A percentile compares a stretch with the other conserved stretches of the same genome.
Evolutionary conservation across 2,329 filamentous ascomycete genomes (phyloP).

Genomic region (Claviceps humidiphila): DNA sequence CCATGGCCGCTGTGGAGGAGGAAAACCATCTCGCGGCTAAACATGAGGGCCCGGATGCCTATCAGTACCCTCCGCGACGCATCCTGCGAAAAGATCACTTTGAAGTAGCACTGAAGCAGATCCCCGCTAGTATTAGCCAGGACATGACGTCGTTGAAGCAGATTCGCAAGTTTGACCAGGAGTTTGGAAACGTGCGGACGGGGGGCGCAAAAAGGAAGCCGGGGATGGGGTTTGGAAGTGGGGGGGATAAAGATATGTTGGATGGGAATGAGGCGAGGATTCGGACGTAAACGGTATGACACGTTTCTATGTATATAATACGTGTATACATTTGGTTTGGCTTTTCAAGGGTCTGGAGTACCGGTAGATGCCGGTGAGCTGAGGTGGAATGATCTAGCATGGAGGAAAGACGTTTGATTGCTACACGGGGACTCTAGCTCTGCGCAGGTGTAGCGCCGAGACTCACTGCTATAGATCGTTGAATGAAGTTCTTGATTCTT

Average conservation of each 20-base stretch:
- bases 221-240: conserved; percentile 46
- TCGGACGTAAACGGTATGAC: conserved; percentile 9
- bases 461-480: too few relatives aligned
- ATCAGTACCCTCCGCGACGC: conserved; percentile 48
- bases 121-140: conserved; percentile 82
- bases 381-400: too few relatives aligned
- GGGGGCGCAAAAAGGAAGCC: conserved; percentile 36
- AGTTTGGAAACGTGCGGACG: conserved; percentile 72
- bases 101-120: conserved; percentile 72
- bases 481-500: too few relatives aligned
- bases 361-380: too few relatives aligned
- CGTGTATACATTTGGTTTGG: background rate
- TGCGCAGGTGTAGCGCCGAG: too few relatives aligned
- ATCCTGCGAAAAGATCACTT: conserved; percentile 58
- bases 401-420: too few relatives aligned
- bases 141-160: conserved; percentile 79
- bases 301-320: background rate
- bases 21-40: conserved; percentile 37
- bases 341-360: too few relatives aligned
- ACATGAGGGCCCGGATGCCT: conserved; percentile 27
- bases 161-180: conserved; percentile 90
- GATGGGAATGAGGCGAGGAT: conserved; percentile 34
- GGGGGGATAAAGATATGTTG: conserved; percentile 19
- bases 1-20: conserved; percentile 66
- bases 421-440: too few relatives aligned